Conservation (phyloP, 495 filamentous ascomycete genomes). For the Xylaria acuta region DNA sequence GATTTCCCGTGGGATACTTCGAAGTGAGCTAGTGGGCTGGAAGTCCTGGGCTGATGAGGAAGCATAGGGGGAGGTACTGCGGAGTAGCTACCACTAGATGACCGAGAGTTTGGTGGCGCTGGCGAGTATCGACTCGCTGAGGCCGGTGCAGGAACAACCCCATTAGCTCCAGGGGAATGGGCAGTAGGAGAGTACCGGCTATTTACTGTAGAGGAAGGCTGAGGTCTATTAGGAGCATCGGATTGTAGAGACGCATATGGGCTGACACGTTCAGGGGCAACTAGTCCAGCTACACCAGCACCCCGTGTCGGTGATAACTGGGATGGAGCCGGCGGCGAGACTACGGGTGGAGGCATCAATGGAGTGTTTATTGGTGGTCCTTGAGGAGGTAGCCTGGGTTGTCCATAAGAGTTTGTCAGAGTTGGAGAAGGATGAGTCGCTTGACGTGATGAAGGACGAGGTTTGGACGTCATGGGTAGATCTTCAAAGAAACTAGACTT, state of each 20-base stretch:
- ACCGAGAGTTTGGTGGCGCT: slow-evolving; percentile 50
- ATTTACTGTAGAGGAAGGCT: slow-evolving; percentile 43
- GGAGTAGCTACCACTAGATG: slow-evolving; percentile 48
- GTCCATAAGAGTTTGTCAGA: slow-evolving; percentile 45
- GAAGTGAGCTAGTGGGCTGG: slow-evolving; percentile 80
- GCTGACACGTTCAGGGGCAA: slow-evolving; percentile 64
- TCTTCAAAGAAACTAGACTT: slow-evolving; percentile 85
- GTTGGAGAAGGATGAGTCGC: slow-evolving; percentile 47
- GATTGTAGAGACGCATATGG: slow-evolving; percentile 63
- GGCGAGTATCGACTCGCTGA: slow-evolving; percentile 60
- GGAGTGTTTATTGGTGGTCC: slow-evolving; percentile 39
- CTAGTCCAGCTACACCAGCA: slow-evolving; percentile 46
- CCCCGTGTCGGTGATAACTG: slow-evolving; percentile 37
- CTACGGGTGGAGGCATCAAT: slow-evolving; percentile 31
- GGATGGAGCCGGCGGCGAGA: slow-evolving; percentile 40
- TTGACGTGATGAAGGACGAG: slow-evolving; percentile 57
- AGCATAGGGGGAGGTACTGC: slow-evolving; percentile 56
- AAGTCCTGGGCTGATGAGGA: slow-evolving; percentile 82
- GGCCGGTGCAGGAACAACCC: slow-evolving; percentile 43
- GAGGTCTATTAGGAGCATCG: slow-evolving; percentile 47
- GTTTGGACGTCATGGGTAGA: slow-evolving; percentile 69
- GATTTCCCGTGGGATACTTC: slow-evolving; percentile 54
- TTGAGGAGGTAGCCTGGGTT: slow-evolving; percentile 41
- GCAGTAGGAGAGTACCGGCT: slow-evolving; percentile 68
- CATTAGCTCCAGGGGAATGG: slow-evolving; percentile 44